Evolutionary conservation across 495 filamentous ascomycete genomes (phyloP), one percentile per base, ranked within the genome.

Genomic region (Hypomontagnella submonticulosa): DNA sequence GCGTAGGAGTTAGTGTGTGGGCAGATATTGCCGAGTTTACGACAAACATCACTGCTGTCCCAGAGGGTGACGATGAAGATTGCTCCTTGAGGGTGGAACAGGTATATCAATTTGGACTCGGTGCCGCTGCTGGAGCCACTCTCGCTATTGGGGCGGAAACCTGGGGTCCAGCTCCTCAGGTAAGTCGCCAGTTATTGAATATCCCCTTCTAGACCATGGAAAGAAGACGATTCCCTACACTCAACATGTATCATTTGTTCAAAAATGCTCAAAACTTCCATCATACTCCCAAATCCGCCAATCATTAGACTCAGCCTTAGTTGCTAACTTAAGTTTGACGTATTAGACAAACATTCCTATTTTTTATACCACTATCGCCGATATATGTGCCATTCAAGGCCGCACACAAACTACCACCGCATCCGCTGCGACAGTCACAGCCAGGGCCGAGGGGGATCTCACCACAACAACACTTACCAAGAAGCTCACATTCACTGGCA

Each of bases 21-120:
- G 78, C 79, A 27, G 74, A 85, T 56, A 61, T 86, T 15, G 85
- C 83, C 27, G 79, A 86, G 48, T 84, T 87, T 57, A 61, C 75
- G 2, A 79, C 82, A 15, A 81, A 83, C 61, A 73, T 85, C 33
- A 81, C 82, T 9, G 72, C 50, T 18, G 41, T 59, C 32, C 58
- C 68, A 6, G 54, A 62, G 0, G 72, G 54, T 4, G 69, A 77
- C 20, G 72, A 72, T n/a, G 59, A 73, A 7, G 74, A 73, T 27
- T 86, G 84, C 65, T 58, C 71, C 7, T 55, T 85, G 13, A 65
- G 62, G 33, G 77, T 83, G 15, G 75, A 77, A 12, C 74, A 85
- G 49, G 71, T 70, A 11, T 87, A 85, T 63, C 76, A 79, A 1
- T 53, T 85, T 32, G 81, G 75, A 12, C 46, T 86, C 0, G 84